phyloP scores from a whole-genome alignment of 1,284 basidiomycete species.

The Phellinidium pouzarii region DNA sequence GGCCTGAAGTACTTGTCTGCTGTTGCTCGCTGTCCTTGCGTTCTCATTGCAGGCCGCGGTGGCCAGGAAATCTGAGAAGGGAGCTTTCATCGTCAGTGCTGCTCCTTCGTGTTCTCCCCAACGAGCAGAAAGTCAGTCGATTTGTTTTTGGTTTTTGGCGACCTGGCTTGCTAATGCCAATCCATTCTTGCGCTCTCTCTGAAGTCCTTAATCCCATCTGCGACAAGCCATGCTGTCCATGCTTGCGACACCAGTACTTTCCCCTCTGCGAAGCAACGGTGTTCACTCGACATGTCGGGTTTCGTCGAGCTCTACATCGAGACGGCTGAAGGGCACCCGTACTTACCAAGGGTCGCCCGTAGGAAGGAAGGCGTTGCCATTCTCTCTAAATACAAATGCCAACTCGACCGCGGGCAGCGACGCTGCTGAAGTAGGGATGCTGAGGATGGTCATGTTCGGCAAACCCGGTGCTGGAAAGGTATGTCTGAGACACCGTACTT shows the following conservation, averaged over 20 bases:
- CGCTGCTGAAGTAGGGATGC: slow-evolving; percentile 29
- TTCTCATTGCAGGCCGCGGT: too few relatives aligned
- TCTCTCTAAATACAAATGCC: slow-evolving; percentile 40
- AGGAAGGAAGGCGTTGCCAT: slow-evolving; percentile 41
- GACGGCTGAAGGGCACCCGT: slow-evolving; percentile 19
- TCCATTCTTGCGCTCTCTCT: too few relatives aligned
- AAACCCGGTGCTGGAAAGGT: slow-evolving; percentile 72
- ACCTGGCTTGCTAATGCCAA: too few relatives aligned
- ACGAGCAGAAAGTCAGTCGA: too few relatives aligned
- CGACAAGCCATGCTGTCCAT: background rate
- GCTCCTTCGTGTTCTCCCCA: too few relatives aligned
- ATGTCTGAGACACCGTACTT: background rate
- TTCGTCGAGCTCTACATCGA: background rate
- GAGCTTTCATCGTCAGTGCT: too few relatives aligned
- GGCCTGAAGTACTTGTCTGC: too few relatives aligned
- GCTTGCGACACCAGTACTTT: background rate
- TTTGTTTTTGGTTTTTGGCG: too few relatives aligned
- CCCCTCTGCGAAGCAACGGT: background rate
- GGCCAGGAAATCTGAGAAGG: too few relatives aligned
- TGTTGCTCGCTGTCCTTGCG: too few relatives aligned
- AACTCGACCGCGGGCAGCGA: slow-evolving; percentile 28
- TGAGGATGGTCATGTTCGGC: slow-evolving; percentile 78
- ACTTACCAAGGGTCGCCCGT: slow-evolving; percentile 35
- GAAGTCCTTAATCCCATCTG: background rate
- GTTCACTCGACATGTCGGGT: background rate